phyloP scores from a whole-genome alignment of 495 filamentous ascomycete genomes.

The Penicillium salamii region DNA sequence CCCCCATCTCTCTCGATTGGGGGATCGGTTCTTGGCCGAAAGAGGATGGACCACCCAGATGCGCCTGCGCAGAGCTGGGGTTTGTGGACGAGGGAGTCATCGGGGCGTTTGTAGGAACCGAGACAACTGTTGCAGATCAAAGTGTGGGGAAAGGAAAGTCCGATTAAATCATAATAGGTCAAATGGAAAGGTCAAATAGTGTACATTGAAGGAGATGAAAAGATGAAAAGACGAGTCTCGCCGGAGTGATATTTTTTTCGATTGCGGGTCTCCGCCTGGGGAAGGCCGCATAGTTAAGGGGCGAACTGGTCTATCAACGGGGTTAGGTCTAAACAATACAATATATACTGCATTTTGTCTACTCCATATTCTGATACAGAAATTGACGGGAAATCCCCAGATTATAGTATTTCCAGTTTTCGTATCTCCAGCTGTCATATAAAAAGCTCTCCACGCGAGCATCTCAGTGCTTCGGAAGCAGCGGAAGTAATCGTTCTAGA shows the following conservation, averaged over 20 bases:
- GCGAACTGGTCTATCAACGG: no score
- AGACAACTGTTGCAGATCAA: background rate
- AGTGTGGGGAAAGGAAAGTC: background rate
- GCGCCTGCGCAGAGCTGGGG: constrained; percentile 29
- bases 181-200: background rate
- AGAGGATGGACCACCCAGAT: constrained; percentile 13
- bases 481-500: background rate
- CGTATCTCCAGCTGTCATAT: no score
- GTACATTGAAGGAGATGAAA: background rate
- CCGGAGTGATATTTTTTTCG: constrained; percentile 5
- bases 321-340: no score
- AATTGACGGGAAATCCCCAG: no score
- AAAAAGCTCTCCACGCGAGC: background rate
- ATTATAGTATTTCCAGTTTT: no score
- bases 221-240: background rate
- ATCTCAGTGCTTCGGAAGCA: background rate
- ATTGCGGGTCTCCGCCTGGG: background rate
- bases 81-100: constrained; percentile 21
- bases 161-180: constrained; percentile 1
- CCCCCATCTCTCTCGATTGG: constrained; percentile 63
- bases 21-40: constrained; percentile 7
- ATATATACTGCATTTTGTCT: no score
- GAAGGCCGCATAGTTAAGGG: constrained; percentile 6
- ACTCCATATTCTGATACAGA: no score
- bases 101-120: background rate